A percentile compares a stretch with the other conserved stretches of the same genome.
Conservation (phyloP, 768 basidiomycete species). For the Clitopilus passeckerianus region DNA sequence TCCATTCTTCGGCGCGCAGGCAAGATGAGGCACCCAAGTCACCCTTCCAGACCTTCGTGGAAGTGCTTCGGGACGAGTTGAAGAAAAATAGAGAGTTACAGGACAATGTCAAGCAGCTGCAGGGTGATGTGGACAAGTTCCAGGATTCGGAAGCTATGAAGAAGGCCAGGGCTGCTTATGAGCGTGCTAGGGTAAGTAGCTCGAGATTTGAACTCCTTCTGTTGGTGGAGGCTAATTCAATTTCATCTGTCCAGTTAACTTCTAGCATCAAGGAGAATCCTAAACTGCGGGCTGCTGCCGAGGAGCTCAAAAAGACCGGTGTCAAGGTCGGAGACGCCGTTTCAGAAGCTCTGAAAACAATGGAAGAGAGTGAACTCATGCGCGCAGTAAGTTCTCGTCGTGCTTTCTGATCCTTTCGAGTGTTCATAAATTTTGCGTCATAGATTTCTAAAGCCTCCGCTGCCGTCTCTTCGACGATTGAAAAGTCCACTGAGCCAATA, state of each 20-base stretch:
- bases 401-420: neutral
- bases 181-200: constrained; percentile 81
- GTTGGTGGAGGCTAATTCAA: constrained; percentile 4
- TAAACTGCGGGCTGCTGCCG: constrained; percentile 83
- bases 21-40: constrained; percentile 75
- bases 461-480: constrained; percentile 81
- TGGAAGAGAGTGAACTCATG: constrained; percentile 94
- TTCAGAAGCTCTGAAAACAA: constrained; percentile 81
- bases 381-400: constrained; percentile 55
- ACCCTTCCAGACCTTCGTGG: constrained; percentile 94
- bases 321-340: constrained; percentile 94
- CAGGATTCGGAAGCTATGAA: constrained; percentile 98
- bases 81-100: constrained; percentile 92
- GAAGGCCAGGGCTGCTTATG: constrained; percentile 85
- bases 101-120: constrained; percentile 95
- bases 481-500: constrained; percentile 92
- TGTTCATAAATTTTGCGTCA: neutral
- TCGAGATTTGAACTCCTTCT: too few relatives aligned
- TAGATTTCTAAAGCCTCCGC: constrained; percentile 84
- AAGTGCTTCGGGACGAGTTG: constrained; percentile 89
- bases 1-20: constrained; percentile 64
- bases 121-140: constrained; percentile 95
- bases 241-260: constrained; percentile 52
- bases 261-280: constrained; percentile 98
- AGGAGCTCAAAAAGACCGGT: constrained; percentile 86